These are phyloP conservation scores for Chamaenerion angustifolium DNA, from an alignment of 345 rosid genomes.

Conservation along the genomic window DNA sequence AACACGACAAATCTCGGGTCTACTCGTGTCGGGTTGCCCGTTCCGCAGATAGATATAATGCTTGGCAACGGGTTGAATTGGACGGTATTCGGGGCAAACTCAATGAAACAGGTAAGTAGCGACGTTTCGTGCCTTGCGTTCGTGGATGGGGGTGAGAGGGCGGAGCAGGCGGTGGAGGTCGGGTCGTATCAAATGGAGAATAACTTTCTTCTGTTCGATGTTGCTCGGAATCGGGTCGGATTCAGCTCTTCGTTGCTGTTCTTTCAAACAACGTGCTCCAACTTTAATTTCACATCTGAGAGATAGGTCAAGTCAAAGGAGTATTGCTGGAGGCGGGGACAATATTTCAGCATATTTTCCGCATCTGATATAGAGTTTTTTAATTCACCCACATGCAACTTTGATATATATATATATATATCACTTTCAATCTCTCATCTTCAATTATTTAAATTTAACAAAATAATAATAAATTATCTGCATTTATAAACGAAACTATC, in stretches of 20 bases:
- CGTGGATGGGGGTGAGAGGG: constrained; percentile 19
- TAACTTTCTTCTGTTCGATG: constrained; percentile 23
- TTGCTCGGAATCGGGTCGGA: constrained; percentile 17
- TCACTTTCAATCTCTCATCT: no score
- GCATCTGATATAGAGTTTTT: no score
- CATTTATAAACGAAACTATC: no score
- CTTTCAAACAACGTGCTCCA: constrained; percentile 5
- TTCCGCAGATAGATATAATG: constrained; percentile 20
- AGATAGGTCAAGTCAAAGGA: neutral
- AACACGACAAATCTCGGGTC: constrained; percentile 4
- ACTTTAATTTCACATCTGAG: constrained; percentile 7
- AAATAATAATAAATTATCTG: no score
- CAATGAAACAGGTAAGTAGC: constrained; percentile 19
- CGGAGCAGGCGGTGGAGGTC: constrained; percentile 19
- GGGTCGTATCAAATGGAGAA: constrained; percentile 31
- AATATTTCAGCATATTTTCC: no score
- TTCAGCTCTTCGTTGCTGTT: constrained; percentile 16
- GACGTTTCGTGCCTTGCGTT: constrained; percentile 26
- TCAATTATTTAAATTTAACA: no score
- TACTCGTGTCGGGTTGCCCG: constrained; percentile 8
- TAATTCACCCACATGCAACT: no score
- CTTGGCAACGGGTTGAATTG: constrained; percentile 16
- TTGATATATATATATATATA: no score
- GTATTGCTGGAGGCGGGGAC: no score
- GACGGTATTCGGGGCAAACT: constrained; percentile 20